Percentiles rank a stretch among this genome's conserved stretches.
phyloP scores from a whole-genome alignment of 2,329 filamentous ascomycete species.

The Ophiocordyceps camponoti-leonardi region DNA sequence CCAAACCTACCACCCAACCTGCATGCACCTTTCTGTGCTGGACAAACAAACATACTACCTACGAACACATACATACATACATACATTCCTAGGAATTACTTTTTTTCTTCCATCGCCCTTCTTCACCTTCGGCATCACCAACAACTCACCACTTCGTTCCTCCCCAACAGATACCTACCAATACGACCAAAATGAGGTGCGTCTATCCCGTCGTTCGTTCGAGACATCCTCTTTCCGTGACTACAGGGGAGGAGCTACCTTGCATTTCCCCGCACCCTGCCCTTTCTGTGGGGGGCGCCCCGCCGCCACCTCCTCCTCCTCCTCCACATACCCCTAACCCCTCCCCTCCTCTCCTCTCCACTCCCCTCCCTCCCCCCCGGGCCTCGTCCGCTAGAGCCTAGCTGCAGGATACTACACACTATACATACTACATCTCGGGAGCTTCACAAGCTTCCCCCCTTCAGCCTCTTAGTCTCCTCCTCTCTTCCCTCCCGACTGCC shows the following conservation, averaged over 20 bases:
- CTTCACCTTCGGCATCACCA: not conserved
- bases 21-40: too few relatives aligned
- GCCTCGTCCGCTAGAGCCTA: not conserved
- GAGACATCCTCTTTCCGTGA: not conserved
- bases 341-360: not conserved
- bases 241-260: too few relatives aligned
- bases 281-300: too few relatives aligned
- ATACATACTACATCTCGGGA: not conserved
- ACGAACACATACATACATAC: not conserved
- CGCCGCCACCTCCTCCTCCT: not conserved
- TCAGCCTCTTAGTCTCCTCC: not conserved
- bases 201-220: not conserved
- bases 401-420: not conserved
- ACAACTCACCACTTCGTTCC: not conserved
- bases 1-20: too few relatives aligned
- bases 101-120: too few relatives aligned
- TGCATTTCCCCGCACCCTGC: too few relatives aligned
- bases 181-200: conserved; percentile 4
- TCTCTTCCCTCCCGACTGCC: not conserved
- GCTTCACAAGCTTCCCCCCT: not conserved
- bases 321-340: too few relatives aligned
- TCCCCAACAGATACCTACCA: not conserved
- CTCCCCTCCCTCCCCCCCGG: not conserved
- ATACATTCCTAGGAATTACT: too few relatives aligned
- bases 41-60: not conserved